phyloP scores from a whole-genome alignment of 2,329 filamentous ascomycete species.

The Tolypocladium paradoxum region DNA sequence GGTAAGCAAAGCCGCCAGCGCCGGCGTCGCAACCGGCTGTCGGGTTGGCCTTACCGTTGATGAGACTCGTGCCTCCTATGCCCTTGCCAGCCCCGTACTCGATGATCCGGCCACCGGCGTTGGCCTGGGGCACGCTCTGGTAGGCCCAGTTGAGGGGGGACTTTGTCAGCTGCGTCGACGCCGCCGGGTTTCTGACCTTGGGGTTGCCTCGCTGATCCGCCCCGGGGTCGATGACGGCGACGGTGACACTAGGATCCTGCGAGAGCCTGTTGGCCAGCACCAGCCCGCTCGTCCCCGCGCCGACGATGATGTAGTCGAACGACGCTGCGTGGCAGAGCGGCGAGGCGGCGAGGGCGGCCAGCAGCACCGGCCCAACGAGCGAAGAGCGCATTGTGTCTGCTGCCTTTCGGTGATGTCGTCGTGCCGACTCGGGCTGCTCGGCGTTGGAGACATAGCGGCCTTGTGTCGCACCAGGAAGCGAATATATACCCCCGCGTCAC shows the following conservation, averaged over 20 bases:
- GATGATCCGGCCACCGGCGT: slow-evolving; percentile 20
- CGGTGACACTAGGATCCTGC: slow-evolving; percentile 18
- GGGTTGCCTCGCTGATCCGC: slow-evolving; percentile 21
- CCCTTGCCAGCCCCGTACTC: slow-evolving; percentile 23
- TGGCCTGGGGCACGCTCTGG: slow-evolving; percentile 17
- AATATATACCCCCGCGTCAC: no score
- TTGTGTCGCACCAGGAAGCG: background rate
- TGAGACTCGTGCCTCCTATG: slow-evolving; percentile 28
- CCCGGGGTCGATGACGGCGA: slow-evolving; percentile 27
- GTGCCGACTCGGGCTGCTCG: background rate
- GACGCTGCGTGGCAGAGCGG: background rate
- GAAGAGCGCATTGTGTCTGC: background rate
- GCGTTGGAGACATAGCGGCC: no score
- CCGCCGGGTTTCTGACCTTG: slow-evolving; percentile 18
- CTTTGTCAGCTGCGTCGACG: slow-evolving; percentile 13
- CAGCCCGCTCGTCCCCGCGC: slow-evolving; percentile 25
- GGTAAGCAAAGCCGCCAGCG: background rate
- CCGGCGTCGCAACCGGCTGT: background rate
- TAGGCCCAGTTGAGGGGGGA: slow-evolving; percentile 25
- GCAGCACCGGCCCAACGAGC: background rate
- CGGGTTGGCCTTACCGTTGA: slow-evolving; percentile 21
- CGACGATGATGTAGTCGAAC: slow-evolving; percentile 27
- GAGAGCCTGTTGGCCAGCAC: slow-evolving; percentile 26
- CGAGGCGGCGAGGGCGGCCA: background rate
- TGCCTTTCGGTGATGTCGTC: background rate